phyloP scores from a whole-genome alignment of 352 stramenopile species.

The Globisporangium perplexum region DNA sequence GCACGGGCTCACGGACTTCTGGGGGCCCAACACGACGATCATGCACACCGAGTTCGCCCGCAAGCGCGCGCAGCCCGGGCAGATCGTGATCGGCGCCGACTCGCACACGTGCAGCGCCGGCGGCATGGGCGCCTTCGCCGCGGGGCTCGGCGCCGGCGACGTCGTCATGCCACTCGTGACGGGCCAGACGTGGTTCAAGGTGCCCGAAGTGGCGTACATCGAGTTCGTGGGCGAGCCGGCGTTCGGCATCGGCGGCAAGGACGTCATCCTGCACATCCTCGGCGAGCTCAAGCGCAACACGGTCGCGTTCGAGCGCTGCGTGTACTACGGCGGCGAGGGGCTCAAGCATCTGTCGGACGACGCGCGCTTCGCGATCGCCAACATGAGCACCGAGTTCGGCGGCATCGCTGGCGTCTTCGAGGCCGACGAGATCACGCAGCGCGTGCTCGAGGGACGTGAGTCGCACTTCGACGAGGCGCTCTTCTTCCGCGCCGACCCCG shows the following conservation, averaged over 20 bases:
- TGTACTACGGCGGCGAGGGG: constrained; percentile 74
- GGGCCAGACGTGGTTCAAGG: constrained; percentile 86
- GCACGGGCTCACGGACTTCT: constrained; percentile 74
- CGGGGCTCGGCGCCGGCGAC: constrained; percentile 67
- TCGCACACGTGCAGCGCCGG: constrained; percentile 76
- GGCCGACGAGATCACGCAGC: constrained; percentile 48
- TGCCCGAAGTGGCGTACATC: constrained; percentile 82
- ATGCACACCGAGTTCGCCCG: constrained; percentile 86
- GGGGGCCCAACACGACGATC: constrained; percentile 83
- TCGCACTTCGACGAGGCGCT: constrained; percentile 76
- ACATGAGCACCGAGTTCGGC: constrained; percentile 86
- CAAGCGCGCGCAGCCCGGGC: constrained; percentile 72
- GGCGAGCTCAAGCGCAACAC: constrained; percentile 86
- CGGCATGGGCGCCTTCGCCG: constrained; percentile 73
- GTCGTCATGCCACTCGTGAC: constrained; percentile 84
- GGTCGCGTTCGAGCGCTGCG: constrained; percentile 67
- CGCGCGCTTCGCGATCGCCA: constrained; percentile 77
- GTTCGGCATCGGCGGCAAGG: constrained; percentile 76
- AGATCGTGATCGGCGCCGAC: constrained; percentile 82
- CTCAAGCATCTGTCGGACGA: constrained; percentile 72
- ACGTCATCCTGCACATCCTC: constrained; percentile 85
- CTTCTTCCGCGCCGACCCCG: constrained; percentile 75
- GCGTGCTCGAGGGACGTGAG: constrained; percentile 31
- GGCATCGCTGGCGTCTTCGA: constrained; percentile 83
- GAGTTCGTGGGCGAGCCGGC: constrained; percentile 68